Evolutionary conservation across 805 yeast genomes (phyloP), one percentile per base, ranked within the genome.

Genomic region (Kazachstania viticola): DNA sequence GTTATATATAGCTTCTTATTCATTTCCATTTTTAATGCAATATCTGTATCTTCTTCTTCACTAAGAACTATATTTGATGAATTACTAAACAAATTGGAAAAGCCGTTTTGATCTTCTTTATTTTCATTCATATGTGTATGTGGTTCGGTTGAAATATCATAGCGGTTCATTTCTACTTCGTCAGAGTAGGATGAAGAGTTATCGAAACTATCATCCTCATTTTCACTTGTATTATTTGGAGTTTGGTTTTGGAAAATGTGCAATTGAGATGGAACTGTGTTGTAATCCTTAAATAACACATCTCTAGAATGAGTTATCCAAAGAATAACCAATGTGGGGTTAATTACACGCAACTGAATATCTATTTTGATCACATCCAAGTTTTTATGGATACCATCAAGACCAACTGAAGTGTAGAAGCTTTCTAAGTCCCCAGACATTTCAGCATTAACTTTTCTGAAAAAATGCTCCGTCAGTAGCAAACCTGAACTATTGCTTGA

Each of bases 401-500:
- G 61, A 21, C 93, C 91, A 15, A 65, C 61, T 1, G 83, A 75
- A 15, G 65, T 62, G 38, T 79, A 76, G 28, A 71, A 55, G 6
- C 71, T 74, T 13, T 67, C 67, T 27, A 61, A 67, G 14, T 51
- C 42, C 8, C 51, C 54, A 25, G 48, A 51, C 37, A 45, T 38
- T 31, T 65, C 58, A 1, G 77, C 72, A 33, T 65, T 62, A 31
- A 71, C 62, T 41, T 75, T 74, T 39, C 95, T 67, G 59, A 87
- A 83, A 49, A 79, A 78, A 56, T 84, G 95, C 51, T 87, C 96
- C 0, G 95, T 94, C 6, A 85, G 58, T 0, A 87, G 94, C 28
- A 81, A 57, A 0, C 95, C 95, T 19, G 36, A 42, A 33, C 49
- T 51, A 22, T 37, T 40, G 0, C 79, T 71, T 17, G 57, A 41